Evolutionary conservation across 306 rosid genomes (phyloP).

Genomic region (Corylus heterophylla): DNA sequence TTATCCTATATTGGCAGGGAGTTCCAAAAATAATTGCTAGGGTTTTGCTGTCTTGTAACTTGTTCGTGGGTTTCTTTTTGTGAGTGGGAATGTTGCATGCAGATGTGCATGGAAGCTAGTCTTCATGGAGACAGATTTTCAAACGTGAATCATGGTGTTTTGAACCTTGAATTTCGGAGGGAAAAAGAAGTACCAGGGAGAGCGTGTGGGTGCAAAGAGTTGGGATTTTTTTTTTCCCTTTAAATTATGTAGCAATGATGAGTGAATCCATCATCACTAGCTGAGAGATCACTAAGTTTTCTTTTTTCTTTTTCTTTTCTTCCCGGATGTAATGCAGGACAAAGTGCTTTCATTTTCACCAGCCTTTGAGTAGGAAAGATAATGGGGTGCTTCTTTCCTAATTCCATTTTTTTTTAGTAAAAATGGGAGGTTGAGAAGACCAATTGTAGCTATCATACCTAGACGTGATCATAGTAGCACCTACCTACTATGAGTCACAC

Average conservation of each 20-base stretch:
- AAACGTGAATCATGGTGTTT: conserved; percentile 65
- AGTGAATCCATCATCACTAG: conserved; percentile 33
- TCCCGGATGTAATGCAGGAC: conserved; percentile 11
- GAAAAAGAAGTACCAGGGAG: conserved; percentile 21
- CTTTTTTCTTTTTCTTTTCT: neutral
- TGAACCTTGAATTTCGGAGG: conserved; percentile 51
- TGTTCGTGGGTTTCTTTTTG: conserved; percentile 19
- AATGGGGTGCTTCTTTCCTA: conserved; percentile 22
- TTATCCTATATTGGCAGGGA: conserved; percentile 34
- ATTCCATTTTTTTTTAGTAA: too few relatives aligned
- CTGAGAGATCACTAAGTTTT: conserved; percentile 11
- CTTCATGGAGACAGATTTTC: conserved; percentile 68
- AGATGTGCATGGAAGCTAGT: conserved; percentile 48
- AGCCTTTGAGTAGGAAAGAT: conserved; percentile 36
- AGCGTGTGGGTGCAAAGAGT: conserved; percentile 31
- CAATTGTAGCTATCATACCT: too few relatives aligned
- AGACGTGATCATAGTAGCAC: too few relatives aligned
- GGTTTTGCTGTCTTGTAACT: conserved; percentile 2
- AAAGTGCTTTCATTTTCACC: conserved; percentile 38
- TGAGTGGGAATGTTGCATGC: conserved; percentile 38
- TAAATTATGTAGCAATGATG: conserved; percentile 50
- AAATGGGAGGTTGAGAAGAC: too few relatives aligned
- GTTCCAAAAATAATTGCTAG: conserved; percentile 7
- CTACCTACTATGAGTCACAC: too few relatives aligned
- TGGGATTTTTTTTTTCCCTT: conserved; percentile 31